These are phyloP conservation scores for Chenopodium formosanum DNA, from an alignment of 148 eudicot species.

Conservation along the genomic window DNA sequence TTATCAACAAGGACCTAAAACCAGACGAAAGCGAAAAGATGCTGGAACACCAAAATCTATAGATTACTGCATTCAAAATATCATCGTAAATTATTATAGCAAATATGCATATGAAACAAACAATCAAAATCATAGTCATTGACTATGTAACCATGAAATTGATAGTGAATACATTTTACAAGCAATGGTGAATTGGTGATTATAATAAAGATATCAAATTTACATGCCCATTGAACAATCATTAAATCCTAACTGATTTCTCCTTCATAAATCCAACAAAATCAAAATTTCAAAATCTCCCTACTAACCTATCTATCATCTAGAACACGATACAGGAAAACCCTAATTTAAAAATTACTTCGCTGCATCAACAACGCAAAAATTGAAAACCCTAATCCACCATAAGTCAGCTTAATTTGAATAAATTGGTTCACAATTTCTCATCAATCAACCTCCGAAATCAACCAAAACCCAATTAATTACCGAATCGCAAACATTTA, in stretches of 20 bases:
- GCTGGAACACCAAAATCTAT: slow-evolving; percentile 27
- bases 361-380: not conserved
- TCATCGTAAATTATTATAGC: not conserved
- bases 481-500: not conserved
- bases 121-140: not conserved
- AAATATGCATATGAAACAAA: not conserved
- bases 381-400: not conserved
- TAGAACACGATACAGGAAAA: not conserved
- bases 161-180: not conserved
- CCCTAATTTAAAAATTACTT: not conserved
- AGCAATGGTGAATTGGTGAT: no score
- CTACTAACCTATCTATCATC: not conserved
- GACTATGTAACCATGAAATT: not conserved
- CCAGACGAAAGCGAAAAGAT: slow-evolving; percentile 66
- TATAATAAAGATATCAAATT: no score
- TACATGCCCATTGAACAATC: no score
- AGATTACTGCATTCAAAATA: not conserved
- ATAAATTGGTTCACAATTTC: not conserved
- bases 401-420: not conserved
- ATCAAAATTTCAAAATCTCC: not conserved
- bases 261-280: not conserved
- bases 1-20: slow-evolving; percentile 57
- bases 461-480: not conserved
- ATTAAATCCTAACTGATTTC: not conserved
- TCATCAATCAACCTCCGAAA: not conserved